Conservation (phyloP, 1,139 yeast genomes). For the Protomyces pachydermus region DNA sequence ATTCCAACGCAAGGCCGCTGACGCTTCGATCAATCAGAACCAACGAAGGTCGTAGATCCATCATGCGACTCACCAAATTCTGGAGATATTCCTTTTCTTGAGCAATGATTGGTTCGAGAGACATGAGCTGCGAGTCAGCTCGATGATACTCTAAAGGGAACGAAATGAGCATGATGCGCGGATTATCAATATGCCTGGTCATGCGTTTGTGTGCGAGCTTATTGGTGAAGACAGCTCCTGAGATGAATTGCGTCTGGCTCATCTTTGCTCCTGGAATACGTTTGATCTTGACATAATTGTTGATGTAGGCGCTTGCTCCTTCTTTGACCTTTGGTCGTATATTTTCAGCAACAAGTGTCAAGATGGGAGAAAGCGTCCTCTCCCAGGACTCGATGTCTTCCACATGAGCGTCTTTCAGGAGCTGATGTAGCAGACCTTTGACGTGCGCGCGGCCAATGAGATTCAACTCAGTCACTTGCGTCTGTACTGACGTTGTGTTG, state of each 20-base stretch:
- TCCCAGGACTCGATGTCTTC: slow-evolving; percentile 61
- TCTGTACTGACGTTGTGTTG: neutral
- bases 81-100: slow-evolving; percentile 83
- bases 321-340: slow-evolving; percentile 53
- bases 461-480: slow-evolving; percentile 38
- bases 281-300: slow-evolving; percentile 82
- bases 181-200: slow-evolving; percentile 59
- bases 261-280: slow-evolving; percentile 68
- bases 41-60: slow-evolving; percentile 71
- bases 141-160: slow-evolving; percentile 85
- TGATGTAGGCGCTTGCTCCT: slow-evolving; percentile 75
- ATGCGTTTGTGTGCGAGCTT: slow-evolving; percentile 75
- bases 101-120: slow-evolving; percentile 75
- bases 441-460: slow-evolving; percentile 45
- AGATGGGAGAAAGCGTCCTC: slow-evolving; percentile 45
- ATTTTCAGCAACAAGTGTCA: slow-evolving; percentile 46
- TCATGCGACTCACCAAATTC: slow-evolving; percentile 72
- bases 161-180: slow-evolving; percentile 74
- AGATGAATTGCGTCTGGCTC: slow-evolving; percentile 56
- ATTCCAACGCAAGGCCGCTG: slow-evolving; percentile 72
- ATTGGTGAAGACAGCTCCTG: slow-evolving; percentile 83
- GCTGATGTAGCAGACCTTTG: slow-evolving; percentile 52
- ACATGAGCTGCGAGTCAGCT: slow-evolving; percentile 59
- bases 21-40: slow-evolving; percentile 76
- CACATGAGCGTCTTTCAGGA: slow-evolving; percentile 42